These are phyloP conservation scores for Cardamine chenopodiifolia DNA, from an alignment of 345 rosid genomes.

Conservation along the genomic window DNA sequence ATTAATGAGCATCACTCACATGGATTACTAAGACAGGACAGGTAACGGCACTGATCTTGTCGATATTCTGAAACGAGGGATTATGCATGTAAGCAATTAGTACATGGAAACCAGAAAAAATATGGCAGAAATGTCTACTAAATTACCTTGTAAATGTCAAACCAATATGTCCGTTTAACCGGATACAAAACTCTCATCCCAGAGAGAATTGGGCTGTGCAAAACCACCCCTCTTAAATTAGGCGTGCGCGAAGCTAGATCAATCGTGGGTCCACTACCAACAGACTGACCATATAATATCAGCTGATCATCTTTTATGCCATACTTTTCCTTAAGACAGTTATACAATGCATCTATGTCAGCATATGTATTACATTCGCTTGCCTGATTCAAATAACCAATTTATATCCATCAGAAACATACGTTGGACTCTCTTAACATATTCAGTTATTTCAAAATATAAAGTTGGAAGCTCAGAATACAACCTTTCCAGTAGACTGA, in stretches of 20 bases:
- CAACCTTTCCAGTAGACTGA: conserved; percentile 93
- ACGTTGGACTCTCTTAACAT: background rate
- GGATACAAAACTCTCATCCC: conserved; percentile 94
- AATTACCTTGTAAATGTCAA: conserved; percentile 93
- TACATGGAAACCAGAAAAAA: conserved; percentile 11
- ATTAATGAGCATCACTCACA: conserved; percentile 55
- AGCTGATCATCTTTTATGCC: conserved; percentile 86
- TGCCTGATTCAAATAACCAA: conserved; percentile 64
- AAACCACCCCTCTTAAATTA: conserved; percentile 80
- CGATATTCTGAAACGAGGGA: conserved; percentile 71
- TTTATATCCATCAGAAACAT: conserved; percentile 18
- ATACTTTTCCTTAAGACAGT: conserved; percentile 81
- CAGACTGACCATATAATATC: conserved; percentile 95
- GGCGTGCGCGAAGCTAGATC: conserved; percentile 88
- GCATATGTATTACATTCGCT: conserved; percentile 91
- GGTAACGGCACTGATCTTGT: conserved; percentile 75
- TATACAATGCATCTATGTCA: conserved; percentile 84
- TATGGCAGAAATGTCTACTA: background rate
- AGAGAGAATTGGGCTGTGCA: conserved; percentile 95
- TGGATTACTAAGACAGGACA: conserved; percentile 86
- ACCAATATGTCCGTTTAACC: conserved; percentile 93
- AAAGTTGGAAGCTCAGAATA: conserved; percentile 24
- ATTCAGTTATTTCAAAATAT: background rate
- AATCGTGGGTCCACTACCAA: conserved; percentile 96
- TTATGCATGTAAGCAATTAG: background rate